Conservation (phyloP, 2,329 filamentous ascomycete genomes). For the Nemania serpens region DNA sequence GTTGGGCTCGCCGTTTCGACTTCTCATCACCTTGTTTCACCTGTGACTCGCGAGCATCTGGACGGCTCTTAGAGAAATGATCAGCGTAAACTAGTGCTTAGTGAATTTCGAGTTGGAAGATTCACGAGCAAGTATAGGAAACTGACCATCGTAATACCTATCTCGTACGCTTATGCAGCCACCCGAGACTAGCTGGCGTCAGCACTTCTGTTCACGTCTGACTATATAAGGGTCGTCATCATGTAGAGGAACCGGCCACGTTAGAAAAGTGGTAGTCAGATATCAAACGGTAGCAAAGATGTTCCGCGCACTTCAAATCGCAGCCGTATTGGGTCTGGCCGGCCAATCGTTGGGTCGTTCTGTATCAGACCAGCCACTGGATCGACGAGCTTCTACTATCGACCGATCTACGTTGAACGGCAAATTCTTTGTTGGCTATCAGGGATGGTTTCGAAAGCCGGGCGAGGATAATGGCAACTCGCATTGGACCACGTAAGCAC, state of each 20-base stretch:
- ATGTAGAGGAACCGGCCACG: not conserved
- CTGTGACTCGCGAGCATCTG: not conserved
- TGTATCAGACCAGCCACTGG: not conserved
- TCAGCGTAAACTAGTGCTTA: too few relatives aligned
- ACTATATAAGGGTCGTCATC: not conserved
- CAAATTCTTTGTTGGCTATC: constrained; percentile 36
- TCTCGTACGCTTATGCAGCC: constrained; percentile 7
- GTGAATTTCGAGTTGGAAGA: too few relatives aligned
- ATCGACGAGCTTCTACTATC: constrained; percentile 27
- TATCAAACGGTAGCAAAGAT: constrained; percentile 3
- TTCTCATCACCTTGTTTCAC: not conserved
- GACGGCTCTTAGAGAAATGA: not conserved
- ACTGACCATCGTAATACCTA: too few relatives aligned
- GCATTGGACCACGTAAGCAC: constrained; percentile 36
- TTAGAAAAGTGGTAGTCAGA: not conserved
- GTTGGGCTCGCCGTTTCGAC: not conserved
- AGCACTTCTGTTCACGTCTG: constrained; percentile 3
- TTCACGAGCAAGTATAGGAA: too few relatives aligned
- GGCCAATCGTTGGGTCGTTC: constrained; percentile 12
- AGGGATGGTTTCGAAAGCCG: constrained; percentile 38
- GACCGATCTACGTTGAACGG: constrained; percentile 36
- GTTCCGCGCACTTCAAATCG: constrained; percentile 15
- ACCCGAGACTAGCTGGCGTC: constrained; percentile 15
- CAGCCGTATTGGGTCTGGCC: constrained; percentile 13
- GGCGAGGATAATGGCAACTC: constrained; percentile 34